Percentiles rank a stretch among this genome's conserved stretches.
phyloP scores from a whole-genome alignment of 1,284 basidiomycete species.

The Lentinula novae-zelandiae region DNA sequence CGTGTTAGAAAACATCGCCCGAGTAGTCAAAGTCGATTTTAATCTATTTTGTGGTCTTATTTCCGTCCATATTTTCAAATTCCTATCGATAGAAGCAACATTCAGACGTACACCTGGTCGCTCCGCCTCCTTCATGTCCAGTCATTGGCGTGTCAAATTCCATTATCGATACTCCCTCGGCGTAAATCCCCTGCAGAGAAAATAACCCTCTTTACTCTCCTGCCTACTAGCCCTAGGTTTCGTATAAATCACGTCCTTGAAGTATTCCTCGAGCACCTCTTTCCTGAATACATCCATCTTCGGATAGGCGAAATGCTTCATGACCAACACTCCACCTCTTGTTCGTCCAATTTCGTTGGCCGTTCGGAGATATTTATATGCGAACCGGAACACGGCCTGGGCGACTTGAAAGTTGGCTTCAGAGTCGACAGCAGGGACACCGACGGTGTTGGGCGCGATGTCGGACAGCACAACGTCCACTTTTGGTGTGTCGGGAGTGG shows the following conservation, averaged over 20 bases:
- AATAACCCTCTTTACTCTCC: conserved; percentile 73
- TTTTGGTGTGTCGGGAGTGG: conserved; percentile 36
- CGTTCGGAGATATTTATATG: conserved; percentile 45
- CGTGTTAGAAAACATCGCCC: too few relatives aligned
- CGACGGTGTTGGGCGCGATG: conserved; percentile 72
- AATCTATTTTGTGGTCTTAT: too few relatives aligned
- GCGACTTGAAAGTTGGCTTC: conserved; percentile 62
- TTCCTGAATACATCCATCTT: conserved; percentile 51
- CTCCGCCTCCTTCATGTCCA: too few relatives aligned
- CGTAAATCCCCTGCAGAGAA: conserved; percentile 58
- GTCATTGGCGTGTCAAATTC: too few relatives aligned
- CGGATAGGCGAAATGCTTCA: conserved; percentile 75
- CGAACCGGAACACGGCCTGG: conserved; percentile 60
- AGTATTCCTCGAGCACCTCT: conserved; percentile 49
- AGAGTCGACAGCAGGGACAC: conserved; percentile 56
- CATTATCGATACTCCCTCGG: not conserved
- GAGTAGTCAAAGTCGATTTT: too few relatives aligned
- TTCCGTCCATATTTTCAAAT: too few relatives aligned
- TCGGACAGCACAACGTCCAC: conserved; percentile 75
- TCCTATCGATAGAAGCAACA: too few relatives aligned
- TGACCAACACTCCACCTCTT: conserved; percentile 57
- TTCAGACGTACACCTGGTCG: too few relatives aligned
- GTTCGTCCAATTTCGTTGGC: conserved; percentile 38
- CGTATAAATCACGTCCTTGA: conserved; percentile 51
- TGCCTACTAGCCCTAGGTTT: conserved; percentile 69